Conservation (phyloP, 2,329 filamentous ascomycete species). For the Cytospora mali region DNA sequence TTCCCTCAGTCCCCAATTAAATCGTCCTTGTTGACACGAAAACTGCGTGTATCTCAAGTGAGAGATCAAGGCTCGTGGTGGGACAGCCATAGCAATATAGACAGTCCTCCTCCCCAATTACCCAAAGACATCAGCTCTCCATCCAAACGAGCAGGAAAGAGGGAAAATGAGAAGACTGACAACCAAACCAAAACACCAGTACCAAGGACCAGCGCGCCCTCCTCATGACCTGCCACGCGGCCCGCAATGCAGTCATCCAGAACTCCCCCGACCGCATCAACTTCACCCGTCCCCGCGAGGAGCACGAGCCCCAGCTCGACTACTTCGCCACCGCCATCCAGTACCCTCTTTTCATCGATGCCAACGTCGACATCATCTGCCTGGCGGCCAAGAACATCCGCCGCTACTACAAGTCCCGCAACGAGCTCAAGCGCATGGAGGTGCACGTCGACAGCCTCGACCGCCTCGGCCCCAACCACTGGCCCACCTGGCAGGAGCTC, state of each 20-base stretch:
- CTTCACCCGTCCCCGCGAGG: not conserved
- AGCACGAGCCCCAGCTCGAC: not conserved
- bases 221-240: not conserved
- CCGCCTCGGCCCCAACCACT: not conserved
- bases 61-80: not conserved
- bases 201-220: not conserved
- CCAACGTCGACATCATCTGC: not conserved
- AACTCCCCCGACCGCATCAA: not conserved
- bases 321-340: too few species aligned
- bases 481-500: not conserved
- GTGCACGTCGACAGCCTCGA: not conserved
- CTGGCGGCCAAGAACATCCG: not conserved
- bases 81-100: not conserved
- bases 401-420: too few species aligned
- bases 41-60: not conserved
- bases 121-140: not conserved
- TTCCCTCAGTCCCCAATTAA: too few species aligned
- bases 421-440: not conserved
- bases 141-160: not conserved
- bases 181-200: not conserved
- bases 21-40: too few species aligned
- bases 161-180: not conserved
- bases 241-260: not conserved
- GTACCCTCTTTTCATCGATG: not conserved
- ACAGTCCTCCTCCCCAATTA: not conserved